These are phyloP conservation scores for Inga laurina DNA, from an alignment of 306 rosid genomes.

Conservation along the genomic window DNA sequence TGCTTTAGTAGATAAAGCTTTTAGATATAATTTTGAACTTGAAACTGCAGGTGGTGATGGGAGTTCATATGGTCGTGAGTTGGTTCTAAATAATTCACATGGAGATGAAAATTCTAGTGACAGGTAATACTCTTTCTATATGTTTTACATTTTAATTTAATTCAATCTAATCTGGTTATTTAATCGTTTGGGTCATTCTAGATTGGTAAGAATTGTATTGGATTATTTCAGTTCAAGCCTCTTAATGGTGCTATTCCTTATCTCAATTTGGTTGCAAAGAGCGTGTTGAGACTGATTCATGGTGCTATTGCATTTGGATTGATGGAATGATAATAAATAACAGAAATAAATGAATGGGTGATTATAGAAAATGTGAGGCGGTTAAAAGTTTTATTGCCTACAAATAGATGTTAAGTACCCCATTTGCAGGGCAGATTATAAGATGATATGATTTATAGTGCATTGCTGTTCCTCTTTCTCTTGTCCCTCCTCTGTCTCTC, in stretches of 20 bases:
- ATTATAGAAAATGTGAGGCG: no score
- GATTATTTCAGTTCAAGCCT: constrained; percentile 7
- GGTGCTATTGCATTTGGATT: neutral
- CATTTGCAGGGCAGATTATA: no score
- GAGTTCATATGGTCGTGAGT: constrained; percentile 49
- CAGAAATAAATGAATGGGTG: no score
- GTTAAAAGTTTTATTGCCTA: no score
- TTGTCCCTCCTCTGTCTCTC: no score
- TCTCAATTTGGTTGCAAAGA: neutral
- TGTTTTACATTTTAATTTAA: neutral
- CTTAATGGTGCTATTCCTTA: neutral
- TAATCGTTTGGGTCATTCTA: neutral
- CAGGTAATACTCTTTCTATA: constrained; percentile 40
- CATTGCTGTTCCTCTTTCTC: no score
- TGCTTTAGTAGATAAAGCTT: constrained; percentile 10
- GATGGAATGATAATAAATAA: neutral
- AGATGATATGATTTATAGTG: no score
- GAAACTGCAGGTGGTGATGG: constrained; percentile 63
- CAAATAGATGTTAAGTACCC: no score
- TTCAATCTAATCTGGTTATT: neutral
- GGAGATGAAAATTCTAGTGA: constrained; percentile 59
- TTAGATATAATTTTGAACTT: constrained; percentile 21
- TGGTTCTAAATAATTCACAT: constrained; percentile 53
- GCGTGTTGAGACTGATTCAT: neutral
- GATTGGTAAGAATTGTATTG: neutral